phyloP scores from a whole-genome alignment of 257 asterid genomes.

The Solanum pinnatisectum region DNA sequence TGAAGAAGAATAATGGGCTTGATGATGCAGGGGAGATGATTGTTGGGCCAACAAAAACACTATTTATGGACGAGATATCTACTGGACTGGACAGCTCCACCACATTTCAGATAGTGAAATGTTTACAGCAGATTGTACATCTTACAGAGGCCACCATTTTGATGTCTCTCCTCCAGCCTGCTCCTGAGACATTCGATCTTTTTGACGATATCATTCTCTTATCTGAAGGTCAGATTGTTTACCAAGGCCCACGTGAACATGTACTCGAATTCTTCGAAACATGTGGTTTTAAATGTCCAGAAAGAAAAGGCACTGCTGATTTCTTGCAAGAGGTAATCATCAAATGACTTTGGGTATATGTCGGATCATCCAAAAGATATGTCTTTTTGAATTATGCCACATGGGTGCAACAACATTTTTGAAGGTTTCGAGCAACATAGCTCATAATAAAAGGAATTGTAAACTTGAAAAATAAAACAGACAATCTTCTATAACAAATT shows the following conservation, averaged over 20 bases:
- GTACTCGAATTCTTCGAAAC: conserved; percentile 49
- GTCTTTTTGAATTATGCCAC: neutral
- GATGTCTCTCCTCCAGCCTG: conserved; percentile 76
- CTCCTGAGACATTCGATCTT: conserved; percentile 59
- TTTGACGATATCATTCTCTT: conserved; percentile 65
- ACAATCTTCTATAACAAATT: neutral
- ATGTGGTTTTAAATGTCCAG: conserved; percentile 63
- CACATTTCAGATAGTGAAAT: conserved; percentile 58
- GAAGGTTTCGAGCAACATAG: neutral
- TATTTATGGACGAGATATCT: conserved; percentile 74
- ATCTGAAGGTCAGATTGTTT: conserved; percentile 61
- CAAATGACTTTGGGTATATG: neutral
- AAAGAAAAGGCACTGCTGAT: conserved; percentile 73
- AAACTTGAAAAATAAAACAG: neutral
- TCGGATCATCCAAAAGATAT: neutral
- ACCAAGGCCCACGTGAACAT: conserved; percentile 56
- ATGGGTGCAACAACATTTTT: neutral
- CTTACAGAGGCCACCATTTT: conserved; percentile 47
- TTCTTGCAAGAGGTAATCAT: conserved; percentile 69
- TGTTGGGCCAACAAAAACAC: conserved; percentile 60
- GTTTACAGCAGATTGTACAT: conserved; percentile 56
- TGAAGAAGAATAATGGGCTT: neutral
- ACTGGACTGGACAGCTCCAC: conserved; percentile 80
- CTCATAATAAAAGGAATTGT: neutral
- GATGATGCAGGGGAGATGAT: conserved; percentile 58